A percentile compares a stretch with the other conserved stretches of the same genome.
These are phyloP conservation scores for Artemisia argyi DNA, from an alignment of 129 eudicot genomes.

Conservation along the genomic window DNA sequence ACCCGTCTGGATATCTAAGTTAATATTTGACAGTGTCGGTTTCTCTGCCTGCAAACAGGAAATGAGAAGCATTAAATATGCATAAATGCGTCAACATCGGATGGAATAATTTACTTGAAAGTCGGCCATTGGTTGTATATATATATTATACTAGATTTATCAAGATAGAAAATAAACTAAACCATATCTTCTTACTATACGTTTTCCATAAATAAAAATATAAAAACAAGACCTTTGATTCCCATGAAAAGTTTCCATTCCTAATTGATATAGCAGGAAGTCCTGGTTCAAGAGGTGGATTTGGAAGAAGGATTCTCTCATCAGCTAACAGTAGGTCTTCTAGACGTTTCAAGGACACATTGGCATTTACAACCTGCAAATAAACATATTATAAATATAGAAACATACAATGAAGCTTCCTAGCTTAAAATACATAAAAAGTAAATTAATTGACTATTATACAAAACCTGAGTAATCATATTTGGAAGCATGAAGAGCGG, in stretches of 20 bases:
- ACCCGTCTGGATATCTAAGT: slow-evolving; percentile 76
- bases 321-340: slow-evolving; percentile 92
- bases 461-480: slow-evolving; percentile 76
- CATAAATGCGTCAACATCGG: neutral
- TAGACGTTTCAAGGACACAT: slow-evolving; percentile 80
- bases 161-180: neutral
- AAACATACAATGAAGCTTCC: neutral
- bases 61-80: neutral
- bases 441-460: neutral
- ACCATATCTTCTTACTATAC: neutral
- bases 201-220: neutral
- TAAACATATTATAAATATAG: neutral
- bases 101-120: neutral
- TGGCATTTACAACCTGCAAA: slow-evolving; percentile 88
- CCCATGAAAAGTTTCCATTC: slow-evolving; percentile 92
- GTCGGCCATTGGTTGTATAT: slow-evolving; percentile 13
- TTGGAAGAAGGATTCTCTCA: slow-evolving; percentile 83
- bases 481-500: slow-evolving; percentile 94
- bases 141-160: slow-evolving; percentile 67
- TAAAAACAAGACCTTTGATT: slow-evolving; percentile 57
- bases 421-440: neutral
- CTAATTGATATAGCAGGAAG: slow-evolving; percentile 86
- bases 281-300: slow-evolving; percentile 81
- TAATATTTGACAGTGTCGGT: slow-evolving; percentile 74
- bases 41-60: slow-evolving; percentile 62